These are phyloP conservation scores for Xylaria sp. DNA, from an alignment of 2,329 filamentous ascomycete genomes.

Conservation along the genomic window DNA sequence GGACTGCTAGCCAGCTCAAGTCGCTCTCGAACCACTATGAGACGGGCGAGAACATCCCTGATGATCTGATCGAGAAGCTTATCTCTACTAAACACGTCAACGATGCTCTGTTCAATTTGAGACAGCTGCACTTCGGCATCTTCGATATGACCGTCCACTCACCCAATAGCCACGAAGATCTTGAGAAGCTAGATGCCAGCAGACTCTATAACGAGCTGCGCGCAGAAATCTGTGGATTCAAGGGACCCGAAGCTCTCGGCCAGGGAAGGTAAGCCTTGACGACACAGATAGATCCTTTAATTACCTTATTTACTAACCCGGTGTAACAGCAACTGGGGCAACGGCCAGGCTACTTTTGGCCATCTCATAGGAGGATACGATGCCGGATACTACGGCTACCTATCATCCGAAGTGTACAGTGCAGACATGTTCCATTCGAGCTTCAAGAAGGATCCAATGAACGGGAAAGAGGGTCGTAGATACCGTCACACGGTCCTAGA, in stretches of 20 bases:
- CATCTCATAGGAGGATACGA: conserved; percentile 88
- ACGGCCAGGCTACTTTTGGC: conserved; percentile 83
- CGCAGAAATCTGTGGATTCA: conserved; percentile 76
- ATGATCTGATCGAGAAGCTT: conserved; percentile 78
- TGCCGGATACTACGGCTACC: conserved; percentile 83
- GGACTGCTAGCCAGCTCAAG: conserved; percentile 73
- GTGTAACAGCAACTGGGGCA: conserved; percentile 70
- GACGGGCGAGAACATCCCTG: conserved; percentile 75
- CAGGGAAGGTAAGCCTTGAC: conserved; percentile 60
- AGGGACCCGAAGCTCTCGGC: conserved; percentile 76
- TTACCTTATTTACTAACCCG: conserved; percentile 45
- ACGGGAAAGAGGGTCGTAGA: conserved; percentile 75
- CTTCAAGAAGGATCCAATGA: conserved; percentile 83
- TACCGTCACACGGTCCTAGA: conserved; percentile 84
- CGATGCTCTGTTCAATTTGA: conserved; percentile 80
- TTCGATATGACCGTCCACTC: conserved; percentile 87
- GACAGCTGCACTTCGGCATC: conserved; percentile 82
- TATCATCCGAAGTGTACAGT: conserved; percentile 82
- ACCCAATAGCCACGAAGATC: conserved; percentile 74
- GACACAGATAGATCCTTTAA: neutral
- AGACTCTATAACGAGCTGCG: conserved; percentile 78
- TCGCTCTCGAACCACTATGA: conserved; percentile 79
- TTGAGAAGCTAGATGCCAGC: conserved; percentile 73
- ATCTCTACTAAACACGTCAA: conserved; percentile 85
- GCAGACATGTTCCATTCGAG: conserved; percentile 87